Evolutionary conservation across 2,329 filamentous ascomycete genomes (phyloP), one percentile per base, ranked within the genome.

Genomic region (Colletotrichum siamense): DNA sequence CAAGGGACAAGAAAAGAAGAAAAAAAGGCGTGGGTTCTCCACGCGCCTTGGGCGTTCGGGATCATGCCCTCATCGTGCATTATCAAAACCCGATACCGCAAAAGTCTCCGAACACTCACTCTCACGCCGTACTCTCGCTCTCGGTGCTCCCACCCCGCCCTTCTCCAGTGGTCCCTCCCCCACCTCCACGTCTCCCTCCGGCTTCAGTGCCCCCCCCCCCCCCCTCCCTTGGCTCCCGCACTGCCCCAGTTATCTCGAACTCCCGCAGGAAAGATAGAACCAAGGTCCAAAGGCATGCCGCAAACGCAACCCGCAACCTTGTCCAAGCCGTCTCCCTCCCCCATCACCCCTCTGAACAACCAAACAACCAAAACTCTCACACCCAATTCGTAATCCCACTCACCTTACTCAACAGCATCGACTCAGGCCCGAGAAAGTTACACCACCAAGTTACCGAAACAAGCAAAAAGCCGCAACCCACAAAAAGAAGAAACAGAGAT

Each of bases 51-150:
- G 30, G 55, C 67, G 16, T 52, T 67, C 44, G 63, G 28, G 26
- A 61, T 68, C 36, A 73, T 69, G 70, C 52, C 44, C 63, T 69
- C 70, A 73, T 62, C 70, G 36, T 73, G 70, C 70, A 72, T 72
- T 49, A 69, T 69, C 63, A 32, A 32, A 24, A 66, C 44, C 57
- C 62, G 52, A 71, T 62, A 28, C 69, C 22, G 16, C 39, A 59
- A 59, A 59, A 49, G 44, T 49, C 44, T 49, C 44, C 44, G 44
- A 49, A 22, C 44, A n/a, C 44, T 44, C 39, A 9, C 39, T 13
- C n/a, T 49, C 10, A n/a, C 44, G 18, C 44, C 10, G 9, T 39
- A 8, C 34, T 49, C n/a, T 49, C n/a, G 18, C 18, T 44, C 39
- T 44, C 39, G 18, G 39, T 44, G 15, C 39, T 44, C 39, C 10